Evolutionary conservation across 441 rosid species (phyloP).

Genomic region (Kokia cookei): DNA sequence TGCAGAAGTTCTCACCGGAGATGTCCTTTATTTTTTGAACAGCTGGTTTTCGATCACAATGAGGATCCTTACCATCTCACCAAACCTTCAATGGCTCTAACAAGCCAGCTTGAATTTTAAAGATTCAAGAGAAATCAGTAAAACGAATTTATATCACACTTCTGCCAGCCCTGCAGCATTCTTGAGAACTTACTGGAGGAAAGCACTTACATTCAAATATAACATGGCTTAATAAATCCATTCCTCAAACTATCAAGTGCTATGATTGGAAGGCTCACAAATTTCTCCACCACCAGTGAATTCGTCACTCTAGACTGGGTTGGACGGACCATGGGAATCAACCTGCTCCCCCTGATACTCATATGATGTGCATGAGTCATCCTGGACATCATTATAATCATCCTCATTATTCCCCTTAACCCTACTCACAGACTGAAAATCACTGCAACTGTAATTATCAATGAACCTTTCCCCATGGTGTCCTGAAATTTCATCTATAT

Average conservation of each 20-base stretch:
- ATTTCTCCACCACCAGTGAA: neutral
- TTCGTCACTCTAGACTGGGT: constrained; percentile 12
- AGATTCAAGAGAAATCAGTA: neutral
- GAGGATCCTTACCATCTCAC: neutral
- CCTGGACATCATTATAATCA: constrained; percentile 22
- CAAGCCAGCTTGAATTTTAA: constrained; percentile 1
- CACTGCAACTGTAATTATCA: constrained; percentile 5
- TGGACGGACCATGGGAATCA: constrained; percentile 12
- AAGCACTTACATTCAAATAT: neutral
- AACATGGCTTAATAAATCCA: no score
- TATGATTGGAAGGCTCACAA: constrained; percentile 1
- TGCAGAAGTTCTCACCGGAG: constrained; percentile 3
- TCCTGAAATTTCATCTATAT: constrained; percentile 21
- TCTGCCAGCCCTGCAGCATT: neutral
- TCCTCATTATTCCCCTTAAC: constrained; percentile 1
- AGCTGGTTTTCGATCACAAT: neutral
- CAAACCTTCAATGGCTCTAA: neutral
- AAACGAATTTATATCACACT: neutral
- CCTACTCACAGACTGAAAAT: constrained; percentile 8
- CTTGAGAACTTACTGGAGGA: neutral
- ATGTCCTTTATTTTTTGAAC: neutral
- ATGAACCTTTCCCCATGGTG: constrained; percentile 4
- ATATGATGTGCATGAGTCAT: constrained; percentile 47
- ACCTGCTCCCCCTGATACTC: constrained; percentile 23
- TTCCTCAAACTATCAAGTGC: neutral